Percentiles rank a stretch among this genome's conserved stretches.
phyloP scores from a whole-genome alignment of 306 rosid species.

The barrel medic (Medicago truncatula) region MtrunA17r5.0-ANR NC_053048.1:35270001-35270500 shows the following conservation, averaged over 20 bases:
- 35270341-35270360: conserved; percentile 83
- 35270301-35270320: conserved; percentile 80
- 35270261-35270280: conserved; percentile 73
- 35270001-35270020: conserved; percentile 84
- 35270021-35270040: conserved; percentile 74
- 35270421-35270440: conserved; percentile 87
- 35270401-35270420: conserved; percentile 60
- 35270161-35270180: conserved; percentile 72
- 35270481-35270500: conserved; percentile 96
- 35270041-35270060: conserved; percentile 72
- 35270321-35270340: conserved; percentile 61
- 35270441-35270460: conserved; percentile 87
- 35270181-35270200: conserved; percentile 65
- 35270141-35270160: conserved; percentile 70
- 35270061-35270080: conserved; percentile 78
- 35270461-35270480: conserved; percentile 83
- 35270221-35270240: conserved; percentile 77
- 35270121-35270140: conserved; percentile 84
- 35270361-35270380: conserved; percentile 95
- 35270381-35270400: conserved; percentile 77
- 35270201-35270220: conserved; percentile 76
- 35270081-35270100: conserved; percentile 94
- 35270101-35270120: conserved; percentile 65
- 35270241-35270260: conserved; percentile 86
- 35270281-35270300: conserved; percentile 87